Evolutionary conservation across 768 basidiomycete genomes (phyloP), one percentile per base, ranked within the genome.

Genomic region (Suillus cothurnatus): DNA sequence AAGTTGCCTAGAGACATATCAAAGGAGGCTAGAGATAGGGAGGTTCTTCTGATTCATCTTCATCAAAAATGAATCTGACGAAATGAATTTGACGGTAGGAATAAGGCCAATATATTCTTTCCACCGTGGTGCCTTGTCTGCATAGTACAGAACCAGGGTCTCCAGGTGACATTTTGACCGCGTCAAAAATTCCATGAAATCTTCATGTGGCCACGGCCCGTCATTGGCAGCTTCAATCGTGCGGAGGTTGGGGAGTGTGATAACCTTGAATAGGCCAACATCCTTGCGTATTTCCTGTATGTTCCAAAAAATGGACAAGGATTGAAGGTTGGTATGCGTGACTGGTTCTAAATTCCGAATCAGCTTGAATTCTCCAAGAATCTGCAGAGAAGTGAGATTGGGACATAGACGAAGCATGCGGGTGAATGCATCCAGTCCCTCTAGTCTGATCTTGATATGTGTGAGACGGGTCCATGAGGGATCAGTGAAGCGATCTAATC

Each of bases 101-200:
- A 49, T 1, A 47, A 47, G n/a, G 23, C n/a, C 14, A 23, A 2
- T n/a, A 47, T 47, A 47, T 47, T 23, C 47, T 6, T 1, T 23
- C 4, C 47, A 7, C 19, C 3, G n/a, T n/a, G 14, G 14, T n/a
- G n/a, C n/a, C n/a, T n/a, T n/a, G n/a, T n/a, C n/a, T n/a, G n/a
- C n/a, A n/a, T n/a, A n/a, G n/a, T n/a, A n/a, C n/a, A 49, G 23
- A 14, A 2, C 14, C 11, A 47, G n/a, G 12, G 5, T 6, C 47
- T 70, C 68, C 21, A 72, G 64, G 15, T 68, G 71, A 36, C 73
- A 72, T 26, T 6, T 9, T 12, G 71, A 72, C 3, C 71, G 68
- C 50, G 17, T 23, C n/a, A 72, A 28, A 31, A 72, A 72, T 11
- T 64, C 23, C 50, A 47, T 74, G 52, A 72, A 61, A 17, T 64